These are phyloP conservation scores for Oryza meridionalis DNA, from an alignment of 176 grass and related monocot species.

Conservation along the genomic window DNA sequence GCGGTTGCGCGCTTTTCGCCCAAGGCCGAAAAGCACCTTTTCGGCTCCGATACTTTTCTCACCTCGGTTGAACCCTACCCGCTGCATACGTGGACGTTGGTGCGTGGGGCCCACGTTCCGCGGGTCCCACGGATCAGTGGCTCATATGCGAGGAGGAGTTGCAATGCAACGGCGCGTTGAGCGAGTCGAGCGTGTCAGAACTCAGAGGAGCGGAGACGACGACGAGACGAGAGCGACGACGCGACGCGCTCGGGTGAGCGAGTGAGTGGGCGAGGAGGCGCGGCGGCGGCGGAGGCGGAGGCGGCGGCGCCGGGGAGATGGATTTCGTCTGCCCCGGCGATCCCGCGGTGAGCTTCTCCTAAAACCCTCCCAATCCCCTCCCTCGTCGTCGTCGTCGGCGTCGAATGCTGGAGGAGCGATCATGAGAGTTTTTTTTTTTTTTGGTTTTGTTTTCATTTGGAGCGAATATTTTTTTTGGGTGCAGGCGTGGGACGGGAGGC, in stretches of 20 bases:
- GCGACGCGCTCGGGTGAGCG: not conserved
- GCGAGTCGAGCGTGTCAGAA: not conserved
- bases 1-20: not conserved
- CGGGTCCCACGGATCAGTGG: not conserved
- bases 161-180: not conserved
- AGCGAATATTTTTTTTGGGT: not conserved
- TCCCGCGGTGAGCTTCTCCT: constrained; percentile 32
- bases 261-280: not conserved
- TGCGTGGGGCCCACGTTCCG: not conserved
- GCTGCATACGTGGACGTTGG: not conserved
- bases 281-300: too few relatives aligned
- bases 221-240: not conserved
- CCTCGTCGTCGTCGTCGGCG: not conserved
- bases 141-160: not conserved
- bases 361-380: not conserved
- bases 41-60: not conserved
- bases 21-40: not conserved
- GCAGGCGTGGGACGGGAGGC: constrained; percentile 80
- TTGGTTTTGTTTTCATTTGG: not conserved
- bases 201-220: not conserved
- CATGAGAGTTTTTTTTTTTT: not conserved
- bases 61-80: not conserved
- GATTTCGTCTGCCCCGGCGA: constrained; percentile 61
- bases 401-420: not conserved
- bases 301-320: constrained; percentile 33